Evolutionary conservation across 768 basidiomycete genomes (phyloP), one percentile per base, ranked within the genome.

Genomic region (Lactifluus subvellereus): DNA sequence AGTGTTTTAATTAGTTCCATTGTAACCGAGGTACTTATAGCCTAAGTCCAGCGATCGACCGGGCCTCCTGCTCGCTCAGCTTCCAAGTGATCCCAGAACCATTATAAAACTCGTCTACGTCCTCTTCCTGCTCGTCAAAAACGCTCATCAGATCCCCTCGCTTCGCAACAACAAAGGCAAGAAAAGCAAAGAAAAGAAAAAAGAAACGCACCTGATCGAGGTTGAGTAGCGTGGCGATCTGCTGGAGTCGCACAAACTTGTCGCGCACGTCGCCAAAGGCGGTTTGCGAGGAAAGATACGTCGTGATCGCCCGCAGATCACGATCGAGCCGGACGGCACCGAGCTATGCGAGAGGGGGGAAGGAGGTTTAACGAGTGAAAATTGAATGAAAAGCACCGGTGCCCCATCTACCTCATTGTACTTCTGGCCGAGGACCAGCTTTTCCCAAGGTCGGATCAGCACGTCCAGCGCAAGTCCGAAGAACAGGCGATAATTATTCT

Each of bases 271-370:
- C 93, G 9, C 94, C 93, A 73, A 93, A 94, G 5, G 84, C 80
- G 6, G 91, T 94, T 71, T 97, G 97, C 2, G 90, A 85, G 1
- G 90, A 86, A 13, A 99, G 81, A 74, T 89, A 94, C 2, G 87
- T 79, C 27, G 84, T 86, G 66, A 98, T 83, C 4, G 91, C 83
- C 30, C 96, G 83, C 50, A 98, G 77, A 72, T 99, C 96, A 18
- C 89, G 84, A 70, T 99, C 97, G 71, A 97, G 95, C 16, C 94
- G 88, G 63, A 99, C 88, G 4, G 94, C 96, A 30, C 97, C 97
- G 62, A 98, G 82, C 95, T 98, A 48, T 27, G 68, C 16, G 58
- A 18, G 48, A 45, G 51, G 54, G 7, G 27, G 27, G 6, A 13
- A 6, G 32, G 3, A n/a, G 16, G 45, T 9, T 16, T 18, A 22